Conservation (phyloP, 1,284 basidiomycete genomes). For the Moesziomyces antarcticus region DNA sequence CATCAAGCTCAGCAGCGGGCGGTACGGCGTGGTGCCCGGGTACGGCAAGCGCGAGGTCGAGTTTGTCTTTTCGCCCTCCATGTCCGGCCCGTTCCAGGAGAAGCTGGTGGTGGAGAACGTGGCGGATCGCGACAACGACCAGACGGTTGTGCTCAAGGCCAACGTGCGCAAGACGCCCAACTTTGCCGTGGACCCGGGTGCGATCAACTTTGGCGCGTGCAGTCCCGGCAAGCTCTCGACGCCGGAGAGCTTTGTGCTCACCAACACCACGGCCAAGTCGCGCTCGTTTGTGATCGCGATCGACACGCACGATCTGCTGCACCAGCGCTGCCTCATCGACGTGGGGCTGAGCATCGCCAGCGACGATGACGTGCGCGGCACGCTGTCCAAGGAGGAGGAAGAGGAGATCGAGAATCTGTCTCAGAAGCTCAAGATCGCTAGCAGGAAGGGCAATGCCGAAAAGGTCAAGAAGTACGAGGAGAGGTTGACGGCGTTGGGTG, state of each 20-base stretch:
- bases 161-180: constrained; percentile 70
- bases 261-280: constrained; percentile 70
- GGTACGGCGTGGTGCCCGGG: constrained; percentile 71
- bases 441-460: constrained; percentile 70
- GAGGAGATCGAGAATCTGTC: constrained; percentile 71
- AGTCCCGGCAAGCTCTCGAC: constrained; percentile 55
- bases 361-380: constrained; percentile 67
- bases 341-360: constrained; percentile 39
- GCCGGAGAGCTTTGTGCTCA: constrained; percentile 68
- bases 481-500: constrained; percentile 69
- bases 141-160: constrained; percentile 70
- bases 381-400: constrained; percentile 70
- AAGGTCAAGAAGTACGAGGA: constrained; percentile 71
- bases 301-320: constrained; percentile 53
- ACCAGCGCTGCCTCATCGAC: constrained; percentile 45
- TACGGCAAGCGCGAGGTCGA: constrained; percentile 71
- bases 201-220: constrained; percentile 67
- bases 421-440: constrained; percentile 72
- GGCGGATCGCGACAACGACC: constrained; percentile 70
- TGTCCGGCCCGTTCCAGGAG: constrained; percentile 70
- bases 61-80: constrained; percentile 68
- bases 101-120: constrained; percentile 71
- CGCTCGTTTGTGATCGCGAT: constrained; percentile 69
- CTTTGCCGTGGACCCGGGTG: constrained; percentile 69
- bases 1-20: constrained; percentile 70